These are phyloP conservation scores for Saccharomycopsis phalli DNA, from an alignment of 1,139 yeast species.

Conservation along the genomic window DNA sequence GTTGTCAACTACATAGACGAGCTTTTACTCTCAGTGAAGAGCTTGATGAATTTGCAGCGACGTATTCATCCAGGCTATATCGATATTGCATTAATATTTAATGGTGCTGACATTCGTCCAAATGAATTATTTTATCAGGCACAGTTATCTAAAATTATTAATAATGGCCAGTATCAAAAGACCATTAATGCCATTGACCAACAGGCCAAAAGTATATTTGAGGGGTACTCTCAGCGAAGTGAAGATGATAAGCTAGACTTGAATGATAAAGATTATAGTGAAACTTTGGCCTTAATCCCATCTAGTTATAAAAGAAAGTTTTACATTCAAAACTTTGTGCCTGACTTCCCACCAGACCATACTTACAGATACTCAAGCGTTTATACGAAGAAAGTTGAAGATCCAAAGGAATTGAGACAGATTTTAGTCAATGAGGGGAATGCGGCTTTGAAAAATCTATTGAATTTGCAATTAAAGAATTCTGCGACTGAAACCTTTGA, in stretches of 20 bases:
- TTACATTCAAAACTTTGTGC: conserved; percentile 68
- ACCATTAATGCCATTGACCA: neutral
- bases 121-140: conserved; percentile 12
- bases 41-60: conserved; percentile 15
- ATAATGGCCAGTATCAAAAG: neutral
- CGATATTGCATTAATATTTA: conserved; percentile 12
- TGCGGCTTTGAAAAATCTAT: conserved; percentile 56
- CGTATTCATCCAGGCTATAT: conserved; percentile 18
- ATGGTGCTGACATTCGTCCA: conserved; percentile 8
- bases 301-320: conserved; percentile 39
- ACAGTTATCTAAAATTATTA: conserved; percentile 12
- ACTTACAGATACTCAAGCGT: conserved; percentile 74
- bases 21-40: conserved; percentile 6
- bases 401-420: conserved; percentile 62
- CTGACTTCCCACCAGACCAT: conserved; percentile 86
- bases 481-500: conserved; percentile 21
- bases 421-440: conserved; percentile 72
- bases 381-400: conserved; percentile 54
- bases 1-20: conserved; percentile 15
- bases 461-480: conserved; percentile 30
- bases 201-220: neutral
- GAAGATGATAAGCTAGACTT: conserved; percentile 11
- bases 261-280: conserved; percentile 23
- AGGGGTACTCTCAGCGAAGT: conserved; percentile 1
- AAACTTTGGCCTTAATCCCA: conserved; percentile 47